Evolutionary conservation across 352 stramenopile genomes (phyloP).

Genomic region (Halophytophthora batemanensis): DNA sequence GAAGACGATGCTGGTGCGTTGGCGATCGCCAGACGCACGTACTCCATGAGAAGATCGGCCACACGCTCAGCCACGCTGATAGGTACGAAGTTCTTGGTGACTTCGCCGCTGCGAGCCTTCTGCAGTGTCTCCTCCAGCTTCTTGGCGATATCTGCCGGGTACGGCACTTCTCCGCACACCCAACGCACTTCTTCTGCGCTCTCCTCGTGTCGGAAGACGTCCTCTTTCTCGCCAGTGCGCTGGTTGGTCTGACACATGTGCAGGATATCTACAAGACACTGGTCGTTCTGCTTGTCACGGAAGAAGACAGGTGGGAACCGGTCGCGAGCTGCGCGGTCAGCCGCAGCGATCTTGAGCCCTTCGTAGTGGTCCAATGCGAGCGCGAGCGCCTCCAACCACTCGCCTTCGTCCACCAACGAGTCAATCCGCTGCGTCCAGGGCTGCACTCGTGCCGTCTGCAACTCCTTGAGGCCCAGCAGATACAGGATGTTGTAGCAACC

Average conservation of each 20-base stretch:
- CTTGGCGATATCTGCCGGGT: constrained; percentile 72
- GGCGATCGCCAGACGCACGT: constrained; percentile 83
- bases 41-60: constrained; percentile 88
- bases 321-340: constrained; percentile 77
- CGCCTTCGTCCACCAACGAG: constrained; percentile 92
- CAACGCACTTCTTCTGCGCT: constrained; percentile 82
- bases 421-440: constrained; percentile 93
- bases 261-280: constrained; percentile 87
- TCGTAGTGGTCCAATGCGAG: constrained; percentile 96
- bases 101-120: constrained; percentile 73
- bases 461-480: constrained; percentile 90
- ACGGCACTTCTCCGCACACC: constrained; percentile 78
- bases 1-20: constrained; percentile 56
- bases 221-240: constrained; percentile 82
- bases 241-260: constrained; percentile 91
- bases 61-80: constrained; percentile 89
- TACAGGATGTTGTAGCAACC: constrained; percentile 93
- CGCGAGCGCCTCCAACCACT: constrained; percentile 96
- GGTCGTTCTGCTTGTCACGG: constrained; percentile 85
- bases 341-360: constrained; percentile 80
- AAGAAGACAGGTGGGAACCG: constrained; percentile 88
- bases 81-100: constrained; percentile 87
- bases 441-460: constrained; percentile 90
- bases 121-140: constrained; percentile 85
- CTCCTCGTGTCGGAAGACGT: constrained; percentile 83